Evolutionary conservation across 257 asterid species (phyloP).

Genomic region (Marsdenia floribunda): DNA sequence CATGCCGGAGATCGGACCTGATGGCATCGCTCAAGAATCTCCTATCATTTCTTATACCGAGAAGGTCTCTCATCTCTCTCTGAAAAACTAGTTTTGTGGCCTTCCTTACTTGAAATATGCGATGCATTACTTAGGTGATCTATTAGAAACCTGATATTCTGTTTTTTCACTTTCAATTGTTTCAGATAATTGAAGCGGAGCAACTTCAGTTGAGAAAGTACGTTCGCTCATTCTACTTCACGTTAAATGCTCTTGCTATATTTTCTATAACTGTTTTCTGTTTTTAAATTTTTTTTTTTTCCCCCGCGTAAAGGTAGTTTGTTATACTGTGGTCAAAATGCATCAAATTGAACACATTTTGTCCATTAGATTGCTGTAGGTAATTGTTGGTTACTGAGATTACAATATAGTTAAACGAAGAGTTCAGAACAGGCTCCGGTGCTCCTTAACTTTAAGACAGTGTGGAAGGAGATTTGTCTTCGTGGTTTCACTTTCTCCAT

Average conservation of each 20-base stretch:
- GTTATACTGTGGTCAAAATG: neutral
- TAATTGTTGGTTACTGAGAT: neutral
- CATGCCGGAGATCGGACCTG: slow-evolving; percentile 87
- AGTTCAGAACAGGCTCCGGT: neutral
- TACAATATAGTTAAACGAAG: neutral
- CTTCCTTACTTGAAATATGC: neutral
- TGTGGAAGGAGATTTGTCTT: neutral
- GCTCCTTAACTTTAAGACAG: neutral
- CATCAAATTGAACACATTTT: neutral
- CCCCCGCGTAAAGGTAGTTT: neutral
- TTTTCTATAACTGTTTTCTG: neutral
- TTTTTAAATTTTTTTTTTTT: neutral
- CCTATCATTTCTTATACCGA: slow-evolving; percentile 89
- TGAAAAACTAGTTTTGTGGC: neutral
- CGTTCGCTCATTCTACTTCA: slow-evolving; percentile 26
- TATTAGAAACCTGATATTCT: neutral
- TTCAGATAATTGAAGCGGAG: slow-evolving; percentile 78
- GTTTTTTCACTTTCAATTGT: slow-evolving; percentile 28
- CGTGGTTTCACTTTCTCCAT: too few relatives aligned
- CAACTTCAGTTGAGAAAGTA: slow-evolving; percentile 89
- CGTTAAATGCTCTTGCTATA: neutral
- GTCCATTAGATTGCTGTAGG: neutral
- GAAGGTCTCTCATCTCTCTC: slow-evolving; percentile 33
- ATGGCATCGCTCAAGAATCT: slow-evolving; percentile 70
- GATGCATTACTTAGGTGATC: neutral